Evolutionary conservation across 257 asterid species (phyloP).

Genomic region (Rehmannia glutinosa): DNA sequence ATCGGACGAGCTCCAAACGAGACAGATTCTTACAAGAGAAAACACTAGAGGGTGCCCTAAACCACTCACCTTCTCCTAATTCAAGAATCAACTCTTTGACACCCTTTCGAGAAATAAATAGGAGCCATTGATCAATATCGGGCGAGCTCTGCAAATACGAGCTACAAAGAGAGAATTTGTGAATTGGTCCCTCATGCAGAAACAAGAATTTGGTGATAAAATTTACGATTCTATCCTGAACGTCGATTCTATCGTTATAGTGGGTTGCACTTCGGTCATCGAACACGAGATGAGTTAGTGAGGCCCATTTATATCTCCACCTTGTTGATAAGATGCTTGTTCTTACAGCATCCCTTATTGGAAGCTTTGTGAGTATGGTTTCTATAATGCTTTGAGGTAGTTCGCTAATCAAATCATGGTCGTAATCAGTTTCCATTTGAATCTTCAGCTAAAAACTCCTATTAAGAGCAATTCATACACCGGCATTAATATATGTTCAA

Average conservation of each 20-base stretch:
- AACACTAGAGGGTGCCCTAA: constrained; percentile 69
- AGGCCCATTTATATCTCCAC: constrained; percentile 91
- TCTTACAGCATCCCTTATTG: constrained; percentile 65
- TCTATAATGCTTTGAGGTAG: constrained; percentile 82
- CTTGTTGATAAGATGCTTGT: constrained; percentile 63
- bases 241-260: constrained; percentile 28
- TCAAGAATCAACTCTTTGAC: constrained; percentile 68
- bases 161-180: constrained; percentile 57
- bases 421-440: constrained; percentile 45
- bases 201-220: constrained; percentile 62
- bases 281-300: constrained; percentile 61
- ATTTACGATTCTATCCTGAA: constrained; percentile 41
- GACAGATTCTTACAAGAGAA: constrained; percentile 58
- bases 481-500: not conserved
- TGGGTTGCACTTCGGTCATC: constrained; percentile 48
- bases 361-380: constrained; percentile 67
- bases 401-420: constrained; percentile 62
- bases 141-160: constrained; percentile 45
- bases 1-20: constrained; percentile 65
- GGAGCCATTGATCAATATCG: constrained; percentile 85
- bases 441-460: constrained; percentile 16
- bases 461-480: constrained; percentile 10
- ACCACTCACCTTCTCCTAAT: constrained; percentile 79
- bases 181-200: constrained; percentile 86
- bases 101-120: constrained; percentile 68